Percentiles rank a stretch among this genome's conserved stretches.
Evolutionary conservation across 176 grass and related monocot species (phyloP).

Genomic region (Carex littledalei): DNA sequence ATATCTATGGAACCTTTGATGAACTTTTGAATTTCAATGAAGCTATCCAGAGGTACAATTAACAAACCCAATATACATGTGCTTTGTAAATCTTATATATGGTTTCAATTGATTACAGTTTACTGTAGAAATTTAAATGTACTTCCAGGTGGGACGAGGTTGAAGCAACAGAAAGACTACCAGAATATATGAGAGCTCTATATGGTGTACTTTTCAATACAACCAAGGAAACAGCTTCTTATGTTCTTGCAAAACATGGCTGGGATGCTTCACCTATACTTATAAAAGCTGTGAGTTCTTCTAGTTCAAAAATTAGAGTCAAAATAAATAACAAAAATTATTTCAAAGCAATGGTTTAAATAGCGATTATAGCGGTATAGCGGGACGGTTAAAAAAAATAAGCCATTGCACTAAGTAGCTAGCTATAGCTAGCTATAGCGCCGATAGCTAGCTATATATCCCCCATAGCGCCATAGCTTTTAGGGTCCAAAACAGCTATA

Average conservation of each 20-base stretch:
- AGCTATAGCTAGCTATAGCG: no score
- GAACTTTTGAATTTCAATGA: slow-evolving; percentile 24
- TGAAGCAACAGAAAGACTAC: background rate
- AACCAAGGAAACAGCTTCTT: slow-evolving; percentile 6
- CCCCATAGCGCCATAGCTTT: no score
- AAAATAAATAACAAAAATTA: background rate
- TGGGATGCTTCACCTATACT: slow-evolving; percentile 26
- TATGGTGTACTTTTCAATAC: slow-evolving; percentile 27
- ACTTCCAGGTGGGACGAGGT: background rate
- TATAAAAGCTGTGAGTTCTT: slow-evolving; percentile 30
- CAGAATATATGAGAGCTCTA: slow-evolving; percentile 39
- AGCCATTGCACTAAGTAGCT: no score
- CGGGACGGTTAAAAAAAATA: no score
- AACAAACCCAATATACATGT: background rate
- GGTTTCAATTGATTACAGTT: background rate
- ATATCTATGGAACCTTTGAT: slow-evolving; percentile 32
- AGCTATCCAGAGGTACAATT: slow-evolving; percentile 16
- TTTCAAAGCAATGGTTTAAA: no score
- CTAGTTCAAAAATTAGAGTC: background rate
- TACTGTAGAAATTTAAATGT: background rate
- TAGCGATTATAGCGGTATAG: no score
- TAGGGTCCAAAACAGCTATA: no score
- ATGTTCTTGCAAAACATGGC: slow-evolving; percentile 21
- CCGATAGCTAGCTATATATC: no score
- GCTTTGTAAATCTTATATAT: background rate